Base-by-base conservation (phyloP, 1,139 yeast genomes). In the Pichia sp. region DNA sequence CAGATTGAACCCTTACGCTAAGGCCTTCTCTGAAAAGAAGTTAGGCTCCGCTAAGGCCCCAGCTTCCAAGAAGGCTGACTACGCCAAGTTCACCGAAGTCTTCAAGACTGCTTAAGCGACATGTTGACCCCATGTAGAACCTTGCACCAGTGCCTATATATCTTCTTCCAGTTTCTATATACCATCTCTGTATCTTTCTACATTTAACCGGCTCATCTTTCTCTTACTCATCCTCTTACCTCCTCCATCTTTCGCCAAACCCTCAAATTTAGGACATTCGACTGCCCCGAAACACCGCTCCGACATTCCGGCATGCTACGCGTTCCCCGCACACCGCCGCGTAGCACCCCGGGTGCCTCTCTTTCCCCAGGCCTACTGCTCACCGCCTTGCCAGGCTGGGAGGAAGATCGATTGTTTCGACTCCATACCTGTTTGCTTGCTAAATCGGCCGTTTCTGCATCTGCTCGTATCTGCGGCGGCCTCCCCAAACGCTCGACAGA, bases 1-100 rank as follows among this genome's bases (percentile, higher is more conserved):
- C 78, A 90, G 97, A 84, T 87, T 93, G 78, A 95, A 93, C 96
- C 99, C 99, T 69, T 93, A 93, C 86, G 98, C 99, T 72, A 90
- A 90, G 87, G 96, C 93, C 70, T 90, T 84, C 80, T 74, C 96
- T 71, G 90, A 88, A 76, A 87, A 90, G 81, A 88, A 89, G 81
- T 80, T 87, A 70, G 96, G 96, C 72, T 85, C 92, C 69, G 79
- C 79, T 75, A 89, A 89, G 86, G 88, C 77, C 75, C 84, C 79
- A 69, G 68, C 85, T 70, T 53, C 58, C 40, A 54, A 62, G 55
- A 70, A 78, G 70, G 81, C 76, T 69, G 83, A 89, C 66, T 79
- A 86, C 77, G 85, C 87, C 74, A 80, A 80, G 72, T 85, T 85
- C 80, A 72, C 79, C 66, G 76, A 81, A 68, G 84, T 83, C 68